Base-by-base conservation (phyloP, 2,329 filamentous ascomycete species). In the Hymenotorrendiella dingleyae region DNA sequence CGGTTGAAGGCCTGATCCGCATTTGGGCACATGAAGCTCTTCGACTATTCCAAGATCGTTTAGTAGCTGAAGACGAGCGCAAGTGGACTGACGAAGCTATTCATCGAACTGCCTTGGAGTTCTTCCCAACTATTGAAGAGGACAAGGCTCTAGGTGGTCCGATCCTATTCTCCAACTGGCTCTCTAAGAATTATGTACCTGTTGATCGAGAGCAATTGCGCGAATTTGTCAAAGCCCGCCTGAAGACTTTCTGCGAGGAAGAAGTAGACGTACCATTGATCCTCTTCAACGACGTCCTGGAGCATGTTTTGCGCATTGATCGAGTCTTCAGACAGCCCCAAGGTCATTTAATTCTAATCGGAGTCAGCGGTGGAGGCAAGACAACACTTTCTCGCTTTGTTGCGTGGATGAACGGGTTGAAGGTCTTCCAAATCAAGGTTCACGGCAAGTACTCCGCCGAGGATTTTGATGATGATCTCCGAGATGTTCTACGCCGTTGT, bases 381-480 rank as follows among this genome's bases (percentile, higher is more conserved):
- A 99, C 93, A 4, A 99, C 93, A 0, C 69, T 99, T 10, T 97
- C 94, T 23, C 84, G 94, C 44, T 99, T 99, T 53, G 93, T 98
- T 47, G 93, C 93, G 35, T 99, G 93, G 93, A 98, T 98, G 93
- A 99, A 98, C 59, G 94, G 94, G 46, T 74, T 99, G 47, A 95
- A 91, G 63, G 90, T 98, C 29, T 98, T 96, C 75, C 93, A 99
- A 68, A 98, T 99, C 75, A 99, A 98, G 73, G 93, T 98, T 0
- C 93, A 99, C 59, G 93, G 93, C 52, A 96, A 91, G 62, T 99
- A 98, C 67, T 96, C 93, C 12, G 86, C 86, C 2, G 93, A 97
- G 62, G 93, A 99, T 67, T 99, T 99, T 61, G 93, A 99, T 61
- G 94, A 99, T 45, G 93, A 99, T 64, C 72, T 99, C 26, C 80